phyloP scores from a whole-genome alignment of 2,329 filamentous ascomycete species.

The Coniella lustricola region DNA sequence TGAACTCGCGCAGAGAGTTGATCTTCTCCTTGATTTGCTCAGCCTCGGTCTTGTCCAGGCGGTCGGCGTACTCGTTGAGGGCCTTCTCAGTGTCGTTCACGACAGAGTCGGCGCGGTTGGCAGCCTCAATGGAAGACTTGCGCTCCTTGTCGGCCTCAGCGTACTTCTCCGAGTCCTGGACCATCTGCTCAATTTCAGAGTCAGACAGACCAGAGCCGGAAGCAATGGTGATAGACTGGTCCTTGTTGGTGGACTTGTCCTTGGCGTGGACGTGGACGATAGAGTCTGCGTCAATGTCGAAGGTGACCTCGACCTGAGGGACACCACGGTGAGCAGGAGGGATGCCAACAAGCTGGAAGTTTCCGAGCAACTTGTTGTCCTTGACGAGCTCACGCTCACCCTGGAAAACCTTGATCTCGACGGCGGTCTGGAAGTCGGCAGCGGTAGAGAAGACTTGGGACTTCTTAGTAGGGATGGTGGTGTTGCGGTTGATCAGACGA shows the following conservation, averaged over 20 bases:
- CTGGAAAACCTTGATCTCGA: conserved; percentile 99
- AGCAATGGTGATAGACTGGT: conserved; percentile 98
- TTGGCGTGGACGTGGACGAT: conserved; percentile 97
- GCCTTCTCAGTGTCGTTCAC: conserved; percentile 98
- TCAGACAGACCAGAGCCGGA: conserved; percentile 96
- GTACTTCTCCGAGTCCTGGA: conserved; percentile 95
- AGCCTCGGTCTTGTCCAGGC: conserved; percentile 92
- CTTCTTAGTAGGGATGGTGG: conserved; percentile 98
- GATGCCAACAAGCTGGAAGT: conserved; percentile 98
- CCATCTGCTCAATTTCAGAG: conserved; percentile 92
- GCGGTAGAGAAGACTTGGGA: conserved; percentile 97
- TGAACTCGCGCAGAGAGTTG: conserved; percentile 72
- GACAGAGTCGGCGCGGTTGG: conserved; percentile 95
- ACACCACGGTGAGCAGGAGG: conserved; percentile 94
- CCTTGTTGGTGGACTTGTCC: conserved; percentile 99
- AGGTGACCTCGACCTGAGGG: conserved; percentile 94
- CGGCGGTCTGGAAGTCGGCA: conserved; percentile 95
- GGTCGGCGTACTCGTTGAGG: conserved; percentile 92
- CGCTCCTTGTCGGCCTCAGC: conserved; percentile 93
- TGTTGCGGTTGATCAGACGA: conserved; percentile 97
- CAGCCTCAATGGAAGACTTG: conserved; percentile 88
- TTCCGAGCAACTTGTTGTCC: conserved; percentile 97
- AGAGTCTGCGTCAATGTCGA: conserved; percentile 96
- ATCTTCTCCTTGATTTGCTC: conserved; percentile 95
- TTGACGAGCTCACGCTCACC: conserved; percentile 98